phyloP scores from a whole-genome alignment of 306 rosid species.

The Quercus glauca region DNA sequence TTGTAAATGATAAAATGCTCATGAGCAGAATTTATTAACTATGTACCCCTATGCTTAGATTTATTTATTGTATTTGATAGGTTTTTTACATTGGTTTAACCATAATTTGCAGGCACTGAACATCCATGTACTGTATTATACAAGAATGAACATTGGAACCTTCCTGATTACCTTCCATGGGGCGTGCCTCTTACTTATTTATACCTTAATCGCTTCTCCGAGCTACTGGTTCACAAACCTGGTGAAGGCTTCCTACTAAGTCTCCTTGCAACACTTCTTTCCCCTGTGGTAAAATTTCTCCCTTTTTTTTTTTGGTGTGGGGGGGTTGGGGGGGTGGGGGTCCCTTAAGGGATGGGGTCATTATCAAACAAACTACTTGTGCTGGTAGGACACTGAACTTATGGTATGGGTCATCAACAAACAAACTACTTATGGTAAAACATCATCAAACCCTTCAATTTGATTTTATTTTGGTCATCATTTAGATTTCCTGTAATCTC shows the following conservation, averaged over 20 bases:
- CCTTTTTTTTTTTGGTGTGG: no score
- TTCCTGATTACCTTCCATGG: conserved; percentile 65
- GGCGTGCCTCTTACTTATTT: conserved; percentile 48
- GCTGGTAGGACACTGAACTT: no score
- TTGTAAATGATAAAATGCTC: no score
- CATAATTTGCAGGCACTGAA: conserved; percentile 32
- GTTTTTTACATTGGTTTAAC: background rate
- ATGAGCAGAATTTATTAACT: background rate
- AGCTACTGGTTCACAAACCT: conserved; percentile 66
- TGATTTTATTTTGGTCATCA: no score
- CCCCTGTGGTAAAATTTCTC: conserved; percentile 46
- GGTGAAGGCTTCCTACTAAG: conserved; percentile 44
- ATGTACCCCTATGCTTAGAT: background rate
- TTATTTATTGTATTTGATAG: background rate
- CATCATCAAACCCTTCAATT: no score
- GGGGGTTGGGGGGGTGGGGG: no score
- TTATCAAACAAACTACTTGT: no score
- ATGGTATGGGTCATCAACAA: no score
- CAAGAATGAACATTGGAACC: conserved; percentile 49
- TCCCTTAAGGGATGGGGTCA: no score
- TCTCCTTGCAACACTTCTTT: conserved; percentile 50
- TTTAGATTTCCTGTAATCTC: no score
- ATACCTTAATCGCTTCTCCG: conserved; percentile 61
- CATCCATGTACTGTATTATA: conserved; percentile 55
- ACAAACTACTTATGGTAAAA: no score